These are phyloP conservation scores for Gastrodia elata DNA, from an alignment of 106 monocot species.

Conservation along the genomic window DNA sequence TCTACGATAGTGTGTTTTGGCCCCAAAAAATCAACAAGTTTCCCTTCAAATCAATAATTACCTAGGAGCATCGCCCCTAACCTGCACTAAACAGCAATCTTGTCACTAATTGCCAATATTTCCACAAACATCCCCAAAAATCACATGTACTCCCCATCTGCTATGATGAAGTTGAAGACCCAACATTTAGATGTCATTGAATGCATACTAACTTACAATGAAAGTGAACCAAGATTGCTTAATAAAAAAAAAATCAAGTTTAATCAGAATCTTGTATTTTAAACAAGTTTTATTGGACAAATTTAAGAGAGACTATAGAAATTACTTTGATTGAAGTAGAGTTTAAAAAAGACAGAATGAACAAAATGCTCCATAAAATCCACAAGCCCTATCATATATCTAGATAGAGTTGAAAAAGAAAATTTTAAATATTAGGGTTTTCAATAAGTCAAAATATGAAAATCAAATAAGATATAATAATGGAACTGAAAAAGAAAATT, in stretches of 20 bases:
- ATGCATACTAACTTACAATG: no score
- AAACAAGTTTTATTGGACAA: neutral
- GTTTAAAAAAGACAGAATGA: neutral
- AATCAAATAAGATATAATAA: neutral
- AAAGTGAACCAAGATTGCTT: no score
- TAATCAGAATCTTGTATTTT: no score
- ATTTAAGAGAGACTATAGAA: neutral
- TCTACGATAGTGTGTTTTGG: no score
- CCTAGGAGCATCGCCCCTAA: no score
- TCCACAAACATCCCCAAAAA: no score
- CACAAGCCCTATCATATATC: neutral
- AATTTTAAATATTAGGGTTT: neutral
- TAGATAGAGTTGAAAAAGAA: neutral
- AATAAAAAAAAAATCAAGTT: no score
- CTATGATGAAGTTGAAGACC: no score
- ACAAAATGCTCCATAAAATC: neutral
- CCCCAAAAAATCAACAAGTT: neutral
- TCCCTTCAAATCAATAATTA: neutral
- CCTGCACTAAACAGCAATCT: no score
- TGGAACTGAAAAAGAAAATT: neutral
- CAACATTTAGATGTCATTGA: no score
- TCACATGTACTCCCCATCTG: no score
- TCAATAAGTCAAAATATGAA: neutral
- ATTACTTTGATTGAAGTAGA: neutral
- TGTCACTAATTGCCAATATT: no score